phyloP scores from a whole-genome alignment of 169 alveolate species.

The Eimeria necatrix region DNA sequence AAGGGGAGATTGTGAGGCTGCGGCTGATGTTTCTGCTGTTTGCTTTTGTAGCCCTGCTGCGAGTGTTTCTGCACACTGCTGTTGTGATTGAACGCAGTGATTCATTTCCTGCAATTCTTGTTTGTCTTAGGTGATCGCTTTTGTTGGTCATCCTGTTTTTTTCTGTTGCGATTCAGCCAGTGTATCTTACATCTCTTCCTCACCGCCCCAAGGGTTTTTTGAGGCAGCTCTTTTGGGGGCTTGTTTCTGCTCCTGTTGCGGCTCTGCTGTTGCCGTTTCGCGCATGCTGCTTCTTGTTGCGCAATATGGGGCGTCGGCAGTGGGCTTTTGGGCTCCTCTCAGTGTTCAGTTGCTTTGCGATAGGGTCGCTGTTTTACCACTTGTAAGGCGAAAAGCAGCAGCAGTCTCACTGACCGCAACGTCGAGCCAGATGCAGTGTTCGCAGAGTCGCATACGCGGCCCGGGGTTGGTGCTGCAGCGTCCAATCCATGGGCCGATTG shows the following conservation, averaged over 20 bases:
- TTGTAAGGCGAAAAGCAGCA: slow-evolving; percentile 11
- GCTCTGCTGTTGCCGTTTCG: slow-evolving; percentile 67
- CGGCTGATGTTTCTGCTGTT: not conserved
- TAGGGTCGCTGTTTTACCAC: slow-evolving; percentile 73
- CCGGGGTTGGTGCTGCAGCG: no score
- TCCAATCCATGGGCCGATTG: no score
- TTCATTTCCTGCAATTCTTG: not conserved
- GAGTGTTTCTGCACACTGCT: no score
- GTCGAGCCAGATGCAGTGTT: no score
- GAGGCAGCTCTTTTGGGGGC: slow-evolving; percentile 19
- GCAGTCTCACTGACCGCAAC: not conserved
- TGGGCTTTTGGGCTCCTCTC: slow-evolving; percentile 72
- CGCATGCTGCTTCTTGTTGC: slow-evolving; percentile 70
- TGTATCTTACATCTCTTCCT: not conserved
- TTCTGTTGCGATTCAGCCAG: slow-evolving; percentile 37
- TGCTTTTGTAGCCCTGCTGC: not conserved
- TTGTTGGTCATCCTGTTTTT: not conserved
- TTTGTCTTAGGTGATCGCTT: not conserved
- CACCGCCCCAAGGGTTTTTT: not conserved
- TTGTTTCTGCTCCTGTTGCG: slow-evolving; percentile 56
- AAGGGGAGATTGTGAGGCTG: slow-evolving; percentile 42
- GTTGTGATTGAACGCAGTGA: no score
- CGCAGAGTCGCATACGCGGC: not conserved
- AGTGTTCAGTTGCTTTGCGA: slow-evolving; percentile 44
- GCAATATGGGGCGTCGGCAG: slow-evolving; percentile 49